phyloP scores from a whole-genome alignment of 129 eudicot species.

The Pulicaria dysenterica region DNA sequence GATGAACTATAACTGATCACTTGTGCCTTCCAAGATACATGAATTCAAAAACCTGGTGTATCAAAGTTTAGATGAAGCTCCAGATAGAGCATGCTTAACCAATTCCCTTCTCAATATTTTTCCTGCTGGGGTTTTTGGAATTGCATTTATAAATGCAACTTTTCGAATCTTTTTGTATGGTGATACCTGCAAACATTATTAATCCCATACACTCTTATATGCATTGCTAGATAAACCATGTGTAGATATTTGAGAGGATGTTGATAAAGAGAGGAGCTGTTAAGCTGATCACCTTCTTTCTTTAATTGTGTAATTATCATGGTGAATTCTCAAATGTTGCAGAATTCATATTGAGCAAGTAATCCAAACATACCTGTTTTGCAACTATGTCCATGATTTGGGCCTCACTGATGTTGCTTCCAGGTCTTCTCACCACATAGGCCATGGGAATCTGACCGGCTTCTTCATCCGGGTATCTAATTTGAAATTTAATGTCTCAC shows the following conservation, averaged over 20 bases:
- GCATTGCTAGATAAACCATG: not conserved
- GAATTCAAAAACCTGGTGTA: not conserved
- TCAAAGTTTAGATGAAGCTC: constrained; percentile 64
- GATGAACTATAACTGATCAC: constrained; percentile 5
- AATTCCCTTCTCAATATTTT: constrained; percentile 87
- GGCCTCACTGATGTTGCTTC: constrained; percentile 56
- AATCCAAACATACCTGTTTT: constrained; percentile 58
- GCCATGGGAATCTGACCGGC: constrained; percentile 98
- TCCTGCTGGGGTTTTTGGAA: constrained; percentile 84
- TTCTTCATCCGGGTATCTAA: constrained; percentile 86
- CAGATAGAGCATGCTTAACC: constrained; percentile 61
- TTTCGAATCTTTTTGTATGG: constrained; percentile 90
- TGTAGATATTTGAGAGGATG: not conserved
- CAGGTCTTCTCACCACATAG: constrained; percentile 74
- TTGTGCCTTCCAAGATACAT: constrained; percentile 12
- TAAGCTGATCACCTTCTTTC: not conserved
- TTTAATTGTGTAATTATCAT: not conserved
- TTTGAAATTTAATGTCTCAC: constrained; percentile 14
- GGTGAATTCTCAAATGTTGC: not conserved
- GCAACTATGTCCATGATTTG: constrained; percentile 84
- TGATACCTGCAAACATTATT: constrained; percentile 57
- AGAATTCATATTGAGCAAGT: not conserved
- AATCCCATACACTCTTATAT: constrained; percentile 1
- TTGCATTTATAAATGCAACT: constrained; percentile 63
- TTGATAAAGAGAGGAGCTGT: too few relatives aligned